A percentile compares a stretch with the other conserved stretches of the same genome.
These are phyloP conservation scores for Leccinum boreale DNA, from an alignment of 768 basidiomycete genomes.

Conservation along the genomic window DNA sequence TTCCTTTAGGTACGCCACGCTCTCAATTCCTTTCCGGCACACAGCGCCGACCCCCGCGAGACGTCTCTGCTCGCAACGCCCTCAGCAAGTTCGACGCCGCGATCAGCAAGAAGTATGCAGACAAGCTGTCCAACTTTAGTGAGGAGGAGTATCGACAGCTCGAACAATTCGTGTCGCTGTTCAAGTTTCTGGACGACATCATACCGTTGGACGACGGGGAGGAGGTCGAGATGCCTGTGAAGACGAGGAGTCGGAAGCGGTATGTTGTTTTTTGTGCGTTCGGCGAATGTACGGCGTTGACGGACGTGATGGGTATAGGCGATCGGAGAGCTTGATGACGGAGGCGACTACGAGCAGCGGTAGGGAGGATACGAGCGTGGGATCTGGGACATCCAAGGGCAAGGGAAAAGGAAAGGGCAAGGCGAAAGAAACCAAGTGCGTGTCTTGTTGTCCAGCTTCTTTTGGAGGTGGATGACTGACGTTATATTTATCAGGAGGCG, in stretches of 20 bases:
- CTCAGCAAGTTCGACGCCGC: slow-evolving; percentile 64
- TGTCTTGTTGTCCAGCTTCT: neutral
- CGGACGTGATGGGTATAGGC: slow-evolving; percentile 33
- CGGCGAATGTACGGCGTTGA: neutral
- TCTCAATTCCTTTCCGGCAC: neutral
- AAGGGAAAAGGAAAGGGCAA: slow-evolving; percentile 31
- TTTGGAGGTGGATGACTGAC: neutral
- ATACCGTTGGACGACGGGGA: slow-evolving; percentile 67
- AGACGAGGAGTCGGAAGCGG: slow-evolving; percentile 48
- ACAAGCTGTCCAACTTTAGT: slow-evolving; percentile 66
- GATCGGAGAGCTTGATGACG: slow-evolving; percentile 59
- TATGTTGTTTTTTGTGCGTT: slow-evolving; percentile 25
- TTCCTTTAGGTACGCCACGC: neutral
- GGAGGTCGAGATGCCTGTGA: slow-evolving; percentile 35
- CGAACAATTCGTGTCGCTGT: slow-evolving; percentile 58
- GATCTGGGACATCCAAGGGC: slow-evolving; percentile 30
- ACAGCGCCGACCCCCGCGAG: slow-evolving; percentile 56
- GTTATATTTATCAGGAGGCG: slow-evolving; percentile 42
- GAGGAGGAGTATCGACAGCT: slow-evolving; percentile 65
- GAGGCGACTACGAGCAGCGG: slow-evolving; percentile 39
- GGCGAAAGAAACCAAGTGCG: slow-evolving; percentile 40
- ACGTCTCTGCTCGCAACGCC: slow-evolving; percentile 64
- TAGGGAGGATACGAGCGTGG: slow-evolving; percentile 31
- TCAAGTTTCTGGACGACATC: slow-evolving; percentile 70
- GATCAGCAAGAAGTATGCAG: slow-evolving; percentile 69